Conservation (phyloP, 352 stramenopile species). For the Phytophthora meadii region DNA sequence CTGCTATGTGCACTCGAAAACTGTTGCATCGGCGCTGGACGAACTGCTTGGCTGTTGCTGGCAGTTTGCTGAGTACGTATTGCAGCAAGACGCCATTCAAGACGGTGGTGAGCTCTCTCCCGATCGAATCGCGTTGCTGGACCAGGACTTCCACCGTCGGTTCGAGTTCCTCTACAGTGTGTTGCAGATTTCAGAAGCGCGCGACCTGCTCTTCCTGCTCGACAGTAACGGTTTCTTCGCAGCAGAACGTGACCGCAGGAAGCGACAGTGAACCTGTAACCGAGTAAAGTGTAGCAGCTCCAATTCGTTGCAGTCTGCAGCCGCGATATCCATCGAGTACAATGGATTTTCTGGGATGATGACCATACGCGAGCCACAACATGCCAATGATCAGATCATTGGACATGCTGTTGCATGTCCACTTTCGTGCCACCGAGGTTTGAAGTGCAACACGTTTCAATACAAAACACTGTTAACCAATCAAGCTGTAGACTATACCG, state of each 20-base stretch:
- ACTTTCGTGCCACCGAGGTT: slow-evolving; percentile 1
- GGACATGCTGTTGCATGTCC: slow-evolving; percentile 3
- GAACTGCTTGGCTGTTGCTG: slow-evolving; percentile 72
- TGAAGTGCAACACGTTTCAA: no score
- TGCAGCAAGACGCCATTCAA: slow-evolving; percentile 42
- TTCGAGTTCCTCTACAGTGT: slow-evolving; percentile 73
- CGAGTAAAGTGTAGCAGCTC: slow-evolving; percentile 13
- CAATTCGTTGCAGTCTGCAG: slow-evolving; percentile 15
- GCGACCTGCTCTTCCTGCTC: slow-evolving; percentile 76
- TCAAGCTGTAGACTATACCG: neutral
- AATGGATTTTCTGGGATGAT: slow-evolving; percentile 44
- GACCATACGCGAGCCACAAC: neutral
- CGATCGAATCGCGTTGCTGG: slow-evolving; percentile 47
- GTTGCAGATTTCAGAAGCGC: slow-evolving; percentile 65
- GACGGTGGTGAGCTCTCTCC: slow-evolving; percentile 22
- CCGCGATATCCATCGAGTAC: slow-evolving; percentile 27
- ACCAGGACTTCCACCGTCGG: slow-evolving; percentile 60
- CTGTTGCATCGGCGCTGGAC: slow-evolving; percentile 61
- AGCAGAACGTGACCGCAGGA: slow-evolving; percentile 44
- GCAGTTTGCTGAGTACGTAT: slow-evolving; percentile 73
- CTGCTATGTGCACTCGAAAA: slow-evolving; percentile 76
- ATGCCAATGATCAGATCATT: slow-evolving; percentile 2
- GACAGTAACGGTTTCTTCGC: slow-evolving; percentile 80
- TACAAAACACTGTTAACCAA: neutral
- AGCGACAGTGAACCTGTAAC: slow-evolving; percentile 30